Conservation (phyloP, 352 stramenopile species). For the Pythium dissotocum region DNA sequence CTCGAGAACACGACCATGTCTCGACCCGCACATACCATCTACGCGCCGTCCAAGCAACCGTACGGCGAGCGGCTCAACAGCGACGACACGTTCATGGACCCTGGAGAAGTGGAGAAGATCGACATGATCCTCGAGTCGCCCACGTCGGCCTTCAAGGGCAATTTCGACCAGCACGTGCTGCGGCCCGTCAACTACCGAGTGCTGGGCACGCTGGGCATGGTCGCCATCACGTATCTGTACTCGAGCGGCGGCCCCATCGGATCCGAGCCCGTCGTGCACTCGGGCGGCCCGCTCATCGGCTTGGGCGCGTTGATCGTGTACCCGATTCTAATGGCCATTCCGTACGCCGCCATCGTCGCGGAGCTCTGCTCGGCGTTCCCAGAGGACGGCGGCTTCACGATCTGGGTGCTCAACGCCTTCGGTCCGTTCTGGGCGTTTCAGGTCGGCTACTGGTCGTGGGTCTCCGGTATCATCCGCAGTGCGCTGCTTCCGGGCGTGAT, state of each 20-base stretch:
- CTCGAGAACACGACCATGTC: not conserved
- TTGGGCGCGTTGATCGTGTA: conserved; percentile 79
- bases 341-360: conserved; percentile 57
- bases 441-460: conserved; percentile 82
- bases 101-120: conserved; percentile 30
- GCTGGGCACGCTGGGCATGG: conserved; percentile 28
- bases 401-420: conserved; percentile 72
- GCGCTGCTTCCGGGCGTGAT: conserved; percentile 48
- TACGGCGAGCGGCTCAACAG: conserved; percentile 17
- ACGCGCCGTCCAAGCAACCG: not conserved
- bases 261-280: conserved; percentile 28
- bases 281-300: conserved; percentile 45
- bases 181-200: conserved; percentile 27
- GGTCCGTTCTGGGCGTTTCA: conserved; percentile 79
- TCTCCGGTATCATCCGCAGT: conserved; percentile 43
- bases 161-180: conserved; percentile 17
- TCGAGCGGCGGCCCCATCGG: conserved; percentile 30
- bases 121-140: conserved; percentile 38
- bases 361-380: conserved; percentile 74
- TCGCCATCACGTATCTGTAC: conserved; percentile 37
- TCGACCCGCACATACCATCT: not conserved
- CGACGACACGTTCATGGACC: conserved; percentile 27
- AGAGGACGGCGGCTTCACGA: conserved; percentile 68
- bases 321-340: conserved; percentile 76
- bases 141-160: conserved; percentile 25